A percentile compares a stretch with the other conserved stretches of the same genome.
Conservation (phyloP, 768 basidiomycete genomes). For the Tulasnella sp. region DNA sequence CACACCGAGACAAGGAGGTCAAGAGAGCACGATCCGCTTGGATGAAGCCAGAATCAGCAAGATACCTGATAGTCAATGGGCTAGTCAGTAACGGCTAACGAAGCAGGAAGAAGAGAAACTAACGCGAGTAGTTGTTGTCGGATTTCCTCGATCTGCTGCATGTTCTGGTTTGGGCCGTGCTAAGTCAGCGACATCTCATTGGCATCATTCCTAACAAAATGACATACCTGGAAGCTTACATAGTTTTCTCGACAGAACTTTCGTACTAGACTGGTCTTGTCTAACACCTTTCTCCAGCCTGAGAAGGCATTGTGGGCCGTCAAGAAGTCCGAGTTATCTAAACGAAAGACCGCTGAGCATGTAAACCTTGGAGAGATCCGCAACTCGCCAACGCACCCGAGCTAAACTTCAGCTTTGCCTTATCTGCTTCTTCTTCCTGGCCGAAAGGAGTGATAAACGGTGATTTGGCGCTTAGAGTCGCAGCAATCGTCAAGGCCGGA, state of each 20-base stretch:
- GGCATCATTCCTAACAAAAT: too few species aligned
- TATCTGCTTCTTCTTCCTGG: conserved; percentile 73
- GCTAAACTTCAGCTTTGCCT: conserved; percentile 69
- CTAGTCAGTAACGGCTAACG: conserved; percentile 4
- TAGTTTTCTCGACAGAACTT: conserved; percentile 74
- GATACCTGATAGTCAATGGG: conserved; percentile 41
- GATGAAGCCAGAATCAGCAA: conserved; percentile 83
- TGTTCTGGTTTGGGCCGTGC: conserved; percentile 39
- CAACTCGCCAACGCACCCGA: conserved; percentile 43
- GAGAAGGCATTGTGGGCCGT: conserved; percentile 86
- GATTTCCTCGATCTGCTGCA: conserved; percentile 93
- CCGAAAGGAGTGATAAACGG: conserved; percentile 89
- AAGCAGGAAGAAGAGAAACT: conserved; percentile 19
- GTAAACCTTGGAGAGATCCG: not conserved
- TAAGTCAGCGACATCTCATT: too few species aligned
- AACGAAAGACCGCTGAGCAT: not conserved
- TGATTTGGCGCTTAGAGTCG: conserved; percentile 82
- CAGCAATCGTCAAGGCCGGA: conserved; percentile 93
- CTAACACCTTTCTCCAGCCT: conserved; percentile 70
- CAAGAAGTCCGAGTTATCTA: conserved; percentile 91
- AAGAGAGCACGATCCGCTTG: conserved; percentile 51
- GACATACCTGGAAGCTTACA: conserved; percentile 78
- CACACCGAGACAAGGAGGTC: conserved; percentile 16
- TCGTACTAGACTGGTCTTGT: conserved; percentile 45
- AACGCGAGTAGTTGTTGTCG: conserved; percentile 80